These are phyloP conservation scores for Botrytis sinoallii DNA, from an alignment of 2,329 filamentous ascomycete species.

Conservation along the genomic window DNA sequence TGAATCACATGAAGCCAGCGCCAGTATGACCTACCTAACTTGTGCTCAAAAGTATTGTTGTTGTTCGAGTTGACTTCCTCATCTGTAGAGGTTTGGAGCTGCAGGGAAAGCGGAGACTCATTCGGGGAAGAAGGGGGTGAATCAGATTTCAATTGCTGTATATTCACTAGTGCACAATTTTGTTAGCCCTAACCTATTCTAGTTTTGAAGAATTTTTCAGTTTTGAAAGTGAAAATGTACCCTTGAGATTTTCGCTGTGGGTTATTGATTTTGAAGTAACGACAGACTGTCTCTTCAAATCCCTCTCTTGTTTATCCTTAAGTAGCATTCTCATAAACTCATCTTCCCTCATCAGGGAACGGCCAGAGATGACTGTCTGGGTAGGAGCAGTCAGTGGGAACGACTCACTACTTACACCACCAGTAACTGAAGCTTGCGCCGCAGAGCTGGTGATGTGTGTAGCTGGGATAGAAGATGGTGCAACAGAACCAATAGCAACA, in stretches of 20 bases:
- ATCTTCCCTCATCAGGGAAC: background rate
- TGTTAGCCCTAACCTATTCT: background rate
- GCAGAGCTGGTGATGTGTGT: background rate
- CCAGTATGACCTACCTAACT: background rate
- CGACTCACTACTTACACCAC: background rate
- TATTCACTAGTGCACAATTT: background rate
- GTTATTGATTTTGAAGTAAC: too few relatives aligned
- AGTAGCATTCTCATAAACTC: conserved; percentile 14
- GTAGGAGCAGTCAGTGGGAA: too few relatives aligned
- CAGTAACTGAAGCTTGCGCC: background rate
- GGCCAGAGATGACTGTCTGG: background rate
- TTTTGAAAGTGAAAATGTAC: conserved; percentile 4
- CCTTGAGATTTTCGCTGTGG: background rate
- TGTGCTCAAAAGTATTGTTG: background rate
- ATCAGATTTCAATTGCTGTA: background rate
- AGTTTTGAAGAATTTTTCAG: background rate
- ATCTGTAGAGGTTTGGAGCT: background rate
- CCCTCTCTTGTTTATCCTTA: background rate
- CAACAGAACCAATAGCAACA: background rate
- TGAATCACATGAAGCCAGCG: background rate
- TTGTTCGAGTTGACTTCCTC: background rate
- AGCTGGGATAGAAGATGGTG: background rate
- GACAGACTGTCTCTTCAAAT: background rate
- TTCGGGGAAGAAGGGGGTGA: background rate
- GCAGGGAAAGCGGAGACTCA: too few relatives aligned